Conservation (phyloP, 305 asterid species). For the Fraxinus greggii region DNA sequence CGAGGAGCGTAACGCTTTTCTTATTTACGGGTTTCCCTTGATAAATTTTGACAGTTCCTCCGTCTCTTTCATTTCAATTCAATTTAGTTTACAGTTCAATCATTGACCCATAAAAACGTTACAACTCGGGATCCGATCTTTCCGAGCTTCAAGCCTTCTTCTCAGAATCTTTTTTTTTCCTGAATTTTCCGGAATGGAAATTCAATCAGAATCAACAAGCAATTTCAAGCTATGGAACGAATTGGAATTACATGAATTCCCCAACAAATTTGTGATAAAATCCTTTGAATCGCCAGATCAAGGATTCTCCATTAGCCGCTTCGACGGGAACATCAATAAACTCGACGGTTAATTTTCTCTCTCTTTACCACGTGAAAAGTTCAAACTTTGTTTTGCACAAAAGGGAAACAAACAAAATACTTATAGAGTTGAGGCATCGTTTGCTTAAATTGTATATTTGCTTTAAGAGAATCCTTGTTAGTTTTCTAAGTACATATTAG, state of each 20-base stretch:
- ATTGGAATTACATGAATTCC: slow-evolving; percentile 66
- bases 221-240: slow-evolving; percentile 66
- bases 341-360: slow-evolving; percentile 31
- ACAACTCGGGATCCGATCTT: neutral
- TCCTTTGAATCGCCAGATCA: slow-evolving; percentile 65
- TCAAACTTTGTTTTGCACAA: neutral
- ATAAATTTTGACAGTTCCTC: neutral
- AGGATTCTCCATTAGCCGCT: slow-evolving; percentile 75
- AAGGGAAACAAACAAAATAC: neutral
- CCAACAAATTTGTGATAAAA: slow-evolving; percentile 58
- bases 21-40: neutral
- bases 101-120: neutral
- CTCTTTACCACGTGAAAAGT: neutral
- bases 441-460: neutral
- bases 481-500: neutral
- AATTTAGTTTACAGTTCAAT: neutral
- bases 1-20: neutral
- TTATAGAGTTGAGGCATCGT: neutral
- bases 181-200: slow-evolving; percentile 21
- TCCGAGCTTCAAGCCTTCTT: neutral
- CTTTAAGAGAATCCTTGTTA: neutral
- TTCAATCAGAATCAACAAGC: slow-evolving; percentile 22
- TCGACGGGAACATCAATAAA: slow-evolving; percentile 49
- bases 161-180: neutral
- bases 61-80: neutral